Evolutionary conservation across 2,329 filamentous ascomycete species (phyloP), one percentile per base, ranked within the genome.

Genomic region (Claviceps monticola): DNA sequence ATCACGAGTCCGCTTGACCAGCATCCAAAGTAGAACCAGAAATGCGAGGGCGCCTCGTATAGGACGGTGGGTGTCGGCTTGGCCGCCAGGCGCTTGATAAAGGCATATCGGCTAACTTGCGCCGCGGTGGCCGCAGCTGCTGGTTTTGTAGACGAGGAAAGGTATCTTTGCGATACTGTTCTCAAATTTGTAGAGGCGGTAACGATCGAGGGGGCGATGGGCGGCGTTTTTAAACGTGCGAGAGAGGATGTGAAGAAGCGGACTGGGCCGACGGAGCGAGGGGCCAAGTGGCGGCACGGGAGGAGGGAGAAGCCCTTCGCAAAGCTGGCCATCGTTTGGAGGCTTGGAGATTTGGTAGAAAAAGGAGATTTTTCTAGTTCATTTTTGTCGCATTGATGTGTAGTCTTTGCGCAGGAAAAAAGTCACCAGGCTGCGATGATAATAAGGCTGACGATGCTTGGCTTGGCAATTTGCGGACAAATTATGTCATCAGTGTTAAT

Each of bases 1-100:
- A 70, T 63, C 7, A 60, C 75, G 21, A 71, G 54, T 2, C 76
- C 76, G 26, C 78, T 74, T 14, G 68, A 64, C 64, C 82, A 82
- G 61, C 78, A 79, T 46, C 78, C 76, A 57, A 78, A 61, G 55
- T 83, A 74, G 64, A 82, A 84, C 66, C 74, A 73, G 52, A 76
- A 75, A 59, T 86, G 82, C 1, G 80, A 80, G 14, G 80, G 79
- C 1, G 77, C 75, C 59, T 82, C 72, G 69, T 85, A 88, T 44
- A 88, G 71, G 3, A 77, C 65, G 7, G 83, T 80, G 5, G 76
- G 72, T 1, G 71, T 67, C n/a, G 72, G 61, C 56, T 78, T 76
- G 53, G 70, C 68, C 14, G 78, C 75, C 39, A 87, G 72, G 54
- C 72, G 74, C 55, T 74, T 74, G 59, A 74, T 72, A 66, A 75